Conservation (phyloP, 805 yeast genomes). For the Komagataella phaffii region DNA sequence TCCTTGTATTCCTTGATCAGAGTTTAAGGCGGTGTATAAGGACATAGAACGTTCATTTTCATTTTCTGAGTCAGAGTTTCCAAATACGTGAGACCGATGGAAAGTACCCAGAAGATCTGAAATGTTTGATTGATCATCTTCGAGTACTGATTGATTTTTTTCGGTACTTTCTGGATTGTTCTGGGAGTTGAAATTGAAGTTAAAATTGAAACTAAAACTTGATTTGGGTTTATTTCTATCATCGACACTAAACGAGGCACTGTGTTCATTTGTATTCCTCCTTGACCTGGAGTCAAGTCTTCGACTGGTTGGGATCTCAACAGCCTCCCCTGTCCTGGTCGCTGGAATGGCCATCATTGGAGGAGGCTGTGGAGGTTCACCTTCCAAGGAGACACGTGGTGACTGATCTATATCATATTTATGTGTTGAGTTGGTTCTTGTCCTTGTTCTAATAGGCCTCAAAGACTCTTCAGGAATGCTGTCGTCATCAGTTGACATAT, state of each 20-base stretch:
- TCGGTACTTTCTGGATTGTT: neutral
- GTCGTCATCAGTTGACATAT: constrained; percentile 27
- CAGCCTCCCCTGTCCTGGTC: constrained; percentile 64
- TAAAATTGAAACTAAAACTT: neutral
- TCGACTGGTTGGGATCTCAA: constrained; percentile 40
- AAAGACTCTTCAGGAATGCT: constrained; percentile 1
- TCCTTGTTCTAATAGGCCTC: neutral
- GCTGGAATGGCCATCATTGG: constrained; percentile 78
- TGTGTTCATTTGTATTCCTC: neutral
- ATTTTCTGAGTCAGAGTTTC: constrained; percentile 17
- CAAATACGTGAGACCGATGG: neutral
- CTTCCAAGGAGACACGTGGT: neutral
- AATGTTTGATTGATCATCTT: neutral
- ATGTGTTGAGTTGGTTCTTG: neutral
- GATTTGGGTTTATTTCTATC: neutral
- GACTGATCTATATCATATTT: neutral
- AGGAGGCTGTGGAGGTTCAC: constrained; percentile 34
- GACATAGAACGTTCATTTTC: constrained; percentile 67
- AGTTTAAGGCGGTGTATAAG: constrained; percentile 39
- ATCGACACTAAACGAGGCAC: neutral
- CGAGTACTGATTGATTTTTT: neutral
- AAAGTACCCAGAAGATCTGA: neutral
- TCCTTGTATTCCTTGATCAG: constrained; percentile 8
- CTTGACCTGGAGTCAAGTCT: neutral
- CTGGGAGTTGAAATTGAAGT: neutral